Percentiles rank a stretch among this genome's conserved stretches.
These are phyloP conservation scores for Candida boidinii DNA, from an alignment of 805 yeast species.

Conservation along the genomic window DNA sequence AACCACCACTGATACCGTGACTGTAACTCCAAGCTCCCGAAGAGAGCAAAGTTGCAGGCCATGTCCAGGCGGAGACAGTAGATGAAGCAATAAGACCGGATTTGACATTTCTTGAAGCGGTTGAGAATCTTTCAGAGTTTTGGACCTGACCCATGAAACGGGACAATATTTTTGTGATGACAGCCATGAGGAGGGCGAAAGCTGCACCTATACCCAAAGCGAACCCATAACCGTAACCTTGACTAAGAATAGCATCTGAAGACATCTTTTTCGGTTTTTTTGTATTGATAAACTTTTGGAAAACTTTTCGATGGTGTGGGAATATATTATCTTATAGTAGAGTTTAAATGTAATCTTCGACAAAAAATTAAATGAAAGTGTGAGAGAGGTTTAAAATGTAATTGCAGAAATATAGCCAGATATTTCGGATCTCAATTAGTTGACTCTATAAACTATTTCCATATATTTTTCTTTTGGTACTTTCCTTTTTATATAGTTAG, in stretches of 20 bases:
- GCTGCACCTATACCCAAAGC: constrained; percentile 35
- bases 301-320: too few relatives aligned
- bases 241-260: constrained; percentile 19
- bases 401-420: too few relatives aligned
- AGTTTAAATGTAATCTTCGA: too few relatives aligned
- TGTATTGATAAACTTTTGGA: too few relatives aligned
- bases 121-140: constrained; percentile 31
- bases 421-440: too few relatives aligned
- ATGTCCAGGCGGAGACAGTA: constrained; percentile 39
- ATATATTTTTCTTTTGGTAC: too few relatives aligned
- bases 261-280: background rate
- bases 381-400: too few relatives aligned
- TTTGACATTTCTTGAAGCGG: constrained; percentile 32
- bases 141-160: constrained; percentile 29
- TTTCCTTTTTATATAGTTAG: too few relatives aligned
- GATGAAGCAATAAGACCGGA: constrained; percentile 35
- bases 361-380: too few relatives aligned
- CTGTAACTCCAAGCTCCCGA: constrained; percentile 32
- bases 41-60: constrained; percentile 32
- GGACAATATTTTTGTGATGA: constrained; percentile 27
- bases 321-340: too few relatives aligned
- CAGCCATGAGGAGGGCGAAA: constrained; percentile 34
- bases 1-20: constrained; percentile 34
- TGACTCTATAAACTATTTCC: too few relatives aligned
- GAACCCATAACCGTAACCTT: constrained; percentile 32